phyloP scores from a whole-genome alignment of 176 grass and related monocot species.

The Carex cristatella region DNA sequence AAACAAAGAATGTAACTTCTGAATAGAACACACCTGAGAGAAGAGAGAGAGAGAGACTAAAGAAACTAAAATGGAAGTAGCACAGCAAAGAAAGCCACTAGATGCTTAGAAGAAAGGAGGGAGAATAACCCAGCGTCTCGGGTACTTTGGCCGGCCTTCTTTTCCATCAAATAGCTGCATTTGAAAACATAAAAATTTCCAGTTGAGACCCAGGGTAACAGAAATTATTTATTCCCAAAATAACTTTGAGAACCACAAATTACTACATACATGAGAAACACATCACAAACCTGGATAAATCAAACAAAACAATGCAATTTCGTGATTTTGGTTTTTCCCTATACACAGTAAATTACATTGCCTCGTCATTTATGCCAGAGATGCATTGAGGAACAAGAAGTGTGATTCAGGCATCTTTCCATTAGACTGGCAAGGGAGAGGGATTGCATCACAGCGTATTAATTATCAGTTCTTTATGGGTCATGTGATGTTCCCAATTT shows the following conservation, averaged over 20 bases:
- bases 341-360: not conserved
- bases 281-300: not conserved
- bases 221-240: not conserved
- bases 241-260: not conserved
- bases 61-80: not conserved
- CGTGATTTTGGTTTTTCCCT: not conserved
- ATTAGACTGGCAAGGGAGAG: not conserved
- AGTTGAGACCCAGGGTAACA: not conserved
- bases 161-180: conserved; percentile 90
- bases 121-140: conserved; percentile 82
- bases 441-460: not conserved
- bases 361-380: not conserved
- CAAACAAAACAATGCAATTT: not conserved
- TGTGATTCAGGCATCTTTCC: not conserved
- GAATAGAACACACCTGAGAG: not conserved
- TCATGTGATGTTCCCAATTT: not conserved
- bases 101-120: conserved; percentile 72
- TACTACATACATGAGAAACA: not conserved
- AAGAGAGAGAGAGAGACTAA: not conserved
- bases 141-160: conserved; percentile 68
- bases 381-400: not conserved
- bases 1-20: not conserved
- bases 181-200: conserved; percentile 23
- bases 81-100: not conserved
- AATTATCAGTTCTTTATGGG: not conserved